Base-by-base conservation (phyloP, 1,284 basidiomycete genomes). In the Ustilago loliicola region DNA sequence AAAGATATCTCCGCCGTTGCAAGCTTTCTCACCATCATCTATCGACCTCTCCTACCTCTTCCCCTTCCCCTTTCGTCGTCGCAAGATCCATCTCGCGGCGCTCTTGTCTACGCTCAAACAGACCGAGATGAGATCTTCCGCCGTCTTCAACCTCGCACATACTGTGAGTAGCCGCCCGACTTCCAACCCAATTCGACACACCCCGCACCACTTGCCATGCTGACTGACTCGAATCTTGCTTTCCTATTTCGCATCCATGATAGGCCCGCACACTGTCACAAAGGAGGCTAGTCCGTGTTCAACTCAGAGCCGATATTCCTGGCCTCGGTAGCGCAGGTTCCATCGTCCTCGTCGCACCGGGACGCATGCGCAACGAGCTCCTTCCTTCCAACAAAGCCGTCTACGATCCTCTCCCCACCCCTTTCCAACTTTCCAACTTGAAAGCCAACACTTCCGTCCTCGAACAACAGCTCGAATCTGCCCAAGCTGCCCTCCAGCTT, bases 321-420 rank as follows among this genome's bases (percentile, higher is more conserved):
- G 70, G 75, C 36, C 70, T 77, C 55, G 75, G 75, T 29, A 29
- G 36, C 15, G 70, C 66, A 25, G 70, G 70, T 9, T 56, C 47
- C 53, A 54, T 66, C 23, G 70, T 72, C 11, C 75, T 77, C 36
- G 75, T 77, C 54, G 70, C 70, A 19, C 75, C 75, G 0, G 75
- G 75, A 45, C 70, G 70, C 27, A 77, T 77, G 75, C 75, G 75
- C 50, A 77, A 77, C 70, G 52, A 64, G 59, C 66, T 77, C 23
- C 56, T 77, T 13, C 75, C 75, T 19, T 2, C 19, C 0, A 11
- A 47, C 15, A 66, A 70, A 66, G 75, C 75, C 64, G 25, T 69
- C 57, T 77, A 77, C 58, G 52, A 64, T 51, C 75, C 75, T 27
- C 60, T 77, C 6, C 66, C 69, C 2, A 77, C 74, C 1, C 73